A percentile compares a stretch with the other conserved stretches of the same genome.
phyloP scores from a whole-genome alignment of 1,284 basidiomycete genomes.

The Ustilago xerochloae region DNA sequence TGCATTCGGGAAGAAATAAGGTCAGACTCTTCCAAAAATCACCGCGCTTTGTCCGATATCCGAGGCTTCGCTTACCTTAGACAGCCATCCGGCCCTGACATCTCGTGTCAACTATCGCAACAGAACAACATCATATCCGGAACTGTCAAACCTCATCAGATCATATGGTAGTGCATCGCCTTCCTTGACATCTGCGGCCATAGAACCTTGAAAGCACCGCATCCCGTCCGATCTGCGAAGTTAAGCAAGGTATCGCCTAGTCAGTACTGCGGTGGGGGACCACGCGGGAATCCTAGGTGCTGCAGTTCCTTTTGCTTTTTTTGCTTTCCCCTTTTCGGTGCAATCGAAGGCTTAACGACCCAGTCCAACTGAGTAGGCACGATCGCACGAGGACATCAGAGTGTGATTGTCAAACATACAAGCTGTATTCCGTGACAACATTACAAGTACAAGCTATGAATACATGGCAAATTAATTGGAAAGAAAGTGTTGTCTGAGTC shows the following conservation, averaged over 20 bases:
- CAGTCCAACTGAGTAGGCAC: neutral
- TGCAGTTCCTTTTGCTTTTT: constrained; percentile 73
- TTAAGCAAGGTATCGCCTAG: constrained; percentile 82
- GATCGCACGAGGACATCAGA: too few relatives aligned
- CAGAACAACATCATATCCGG: neutral
- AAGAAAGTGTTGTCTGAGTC: neutral
- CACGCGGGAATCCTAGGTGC: constrained; percentile 84
- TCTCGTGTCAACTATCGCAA: neutral
- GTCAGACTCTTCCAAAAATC: neutral
- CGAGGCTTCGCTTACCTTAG: constrained; percentile 12
- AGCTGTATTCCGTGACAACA: neutral
- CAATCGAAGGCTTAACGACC: too few relatives aligned
- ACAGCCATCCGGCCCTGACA: neutral
- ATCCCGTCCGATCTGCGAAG: constrained; percentile 84
- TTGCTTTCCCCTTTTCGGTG: neutral
- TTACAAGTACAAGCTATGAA: neutral
- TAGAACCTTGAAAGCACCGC: constrained; percentile 82
- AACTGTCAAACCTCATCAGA: too few relatives aligned
- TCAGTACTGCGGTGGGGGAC: constrained; percentile 87
- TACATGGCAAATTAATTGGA: neutral
- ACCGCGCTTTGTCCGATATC: too few relatives aligned
- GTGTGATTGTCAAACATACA: neutral
- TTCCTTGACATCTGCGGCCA: constrained; percentile 78
- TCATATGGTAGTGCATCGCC: too few relatives aligned
- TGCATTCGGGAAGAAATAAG: constrained; percentile 15